A percentile compares a stretch with the other conserved stretches of the same genome.
Conservation (phyloP, 306 rosid genomes). For the Lithocarpus polystachyus region DNA sequence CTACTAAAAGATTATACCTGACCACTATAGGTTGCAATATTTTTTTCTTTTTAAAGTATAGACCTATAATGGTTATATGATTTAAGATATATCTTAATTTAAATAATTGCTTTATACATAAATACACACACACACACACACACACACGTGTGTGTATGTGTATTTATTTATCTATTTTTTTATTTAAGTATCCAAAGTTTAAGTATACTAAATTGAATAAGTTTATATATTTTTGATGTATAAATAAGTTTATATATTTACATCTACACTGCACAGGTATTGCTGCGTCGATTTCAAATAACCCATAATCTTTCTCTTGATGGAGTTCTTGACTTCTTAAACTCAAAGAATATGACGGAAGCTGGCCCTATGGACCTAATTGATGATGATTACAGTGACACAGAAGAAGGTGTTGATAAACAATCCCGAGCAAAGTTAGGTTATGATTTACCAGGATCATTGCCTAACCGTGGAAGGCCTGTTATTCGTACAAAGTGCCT, state of each 20-base stretch:
- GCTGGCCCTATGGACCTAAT: constrained; percentile 89
- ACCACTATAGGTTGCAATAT: not conserved
- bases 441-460: constrained; percentile 77
- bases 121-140: too few relatives aligned
- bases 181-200: not conserved
- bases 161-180: not conserved
- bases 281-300: constrained; percentile 80
- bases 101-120: too few relatives aligned
- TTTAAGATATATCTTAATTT: not conserved
- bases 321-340: constrained; percentile 88
- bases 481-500: constrained; percentile 73
- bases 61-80: not conserved
- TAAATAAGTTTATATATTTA: constrained; percentile 12
- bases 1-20: not conserved
- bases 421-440: constrained; percentile 70
- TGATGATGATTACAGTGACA: constrained; percentile 59
- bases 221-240: not conserved
- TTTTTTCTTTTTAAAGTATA: not conserved
- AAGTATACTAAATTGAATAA: not conserved
- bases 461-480: constrained; percentile 84
- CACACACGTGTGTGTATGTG: too few relatives aligned
- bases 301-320: constrained; percentile 90
- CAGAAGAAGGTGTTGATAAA: constrained; percentile 60
- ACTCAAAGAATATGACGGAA: constrained; percentile 94
- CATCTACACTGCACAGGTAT: constrained; percentile 50